Evolutionary conservation across 768 basidiomycete genomes (phyloP).

Genomic region (Suillus occidentalis): DNA sequence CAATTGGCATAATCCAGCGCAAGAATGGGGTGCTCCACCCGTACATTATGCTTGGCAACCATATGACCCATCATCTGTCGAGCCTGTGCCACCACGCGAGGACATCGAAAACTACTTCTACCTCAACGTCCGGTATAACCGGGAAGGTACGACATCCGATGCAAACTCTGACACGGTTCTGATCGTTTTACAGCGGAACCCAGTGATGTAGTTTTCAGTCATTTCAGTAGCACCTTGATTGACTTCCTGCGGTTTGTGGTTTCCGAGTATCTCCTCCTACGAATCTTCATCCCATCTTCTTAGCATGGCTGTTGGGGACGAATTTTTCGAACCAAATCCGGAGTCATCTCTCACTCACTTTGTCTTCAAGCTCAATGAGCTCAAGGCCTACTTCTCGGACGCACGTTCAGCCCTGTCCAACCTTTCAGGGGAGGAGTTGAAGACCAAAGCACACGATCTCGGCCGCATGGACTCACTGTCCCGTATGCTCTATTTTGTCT

Average conservation of each 20-base stretch:
- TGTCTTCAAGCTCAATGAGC: conserved; percentile 3
- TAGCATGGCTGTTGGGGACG: conserved; percentile 14
- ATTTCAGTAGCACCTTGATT: conserved; percentile 21
- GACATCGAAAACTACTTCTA: conserved; percentile 23
- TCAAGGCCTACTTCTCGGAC: conserved; percentile 8
- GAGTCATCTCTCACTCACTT: conserved; percentile 9
- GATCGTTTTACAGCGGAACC: conserved; percentile 12
- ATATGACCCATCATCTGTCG: conserved; percentile 16
- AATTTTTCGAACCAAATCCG: conserved; percentile 14
- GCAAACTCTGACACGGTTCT: neutral
- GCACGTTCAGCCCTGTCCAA: conserved; percentile 1
- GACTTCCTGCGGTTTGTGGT: conserved; percentile 18
- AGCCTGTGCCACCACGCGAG: conserved; percentile 11
- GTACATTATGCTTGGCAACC: conserved; percentile 14
- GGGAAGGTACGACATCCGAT: neutral
- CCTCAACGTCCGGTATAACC: conserved; percentile 13
- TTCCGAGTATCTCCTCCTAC: neutral
- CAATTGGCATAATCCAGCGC: neutral
- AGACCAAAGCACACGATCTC: conserved; percentile 5
- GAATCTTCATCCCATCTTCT: neutral
- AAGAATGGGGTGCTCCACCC: neutral
- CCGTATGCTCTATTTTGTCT: neutral
- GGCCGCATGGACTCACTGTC: conserved; percentile 6
- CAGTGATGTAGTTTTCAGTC: conserved; percentile 12
- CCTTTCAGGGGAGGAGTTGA: neutral